These are phyloP conservation scores for Starmera dryadoides DNA, from an alignment of 805 yeast species.

Conservation along the genomic window DNA sequence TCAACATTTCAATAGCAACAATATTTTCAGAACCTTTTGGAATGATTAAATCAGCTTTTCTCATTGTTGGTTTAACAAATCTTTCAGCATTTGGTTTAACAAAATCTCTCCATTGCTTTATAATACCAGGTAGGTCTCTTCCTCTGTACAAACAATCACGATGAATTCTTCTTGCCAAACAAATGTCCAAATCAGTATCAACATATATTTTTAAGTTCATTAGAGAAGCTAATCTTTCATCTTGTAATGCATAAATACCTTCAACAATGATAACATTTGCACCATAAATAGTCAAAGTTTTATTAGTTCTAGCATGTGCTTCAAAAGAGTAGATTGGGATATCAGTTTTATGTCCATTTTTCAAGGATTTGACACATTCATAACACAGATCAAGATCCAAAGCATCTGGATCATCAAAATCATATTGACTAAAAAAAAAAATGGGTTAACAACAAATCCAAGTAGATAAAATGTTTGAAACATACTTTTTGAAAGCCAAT, in stretches of 20 bases:
- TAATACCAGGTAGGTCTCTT: slow-evolving; percentile 73
- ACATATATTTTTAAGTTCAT: slow-evolving; percentile 88
- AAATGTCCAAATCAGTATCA: slow-evolving; percentile 89
- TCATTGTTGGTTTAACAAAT: slow-evolving; percentile 68
- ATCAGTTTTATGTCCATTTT: slow-evolving; percentile 59
- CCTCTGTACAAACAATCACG: slow-evolving; percentile 86
- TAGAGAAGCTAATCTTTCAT: slow-evolving; percentile 56
- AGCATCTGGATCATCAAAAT: slow-evolving; percentile 84
- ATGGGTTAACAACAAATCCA: too few species aligned
- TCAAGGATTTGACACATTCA: slow-evolving; percentile 55
- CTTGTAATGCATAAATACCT: slow-evolving; percentile 81
- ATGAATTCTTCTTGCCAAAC: slow-evolving; percentile 80
- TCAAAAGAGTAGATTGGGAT: slow-evolving; percentile 69
- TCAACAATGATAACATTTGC: slow-evolving; percentile 91
- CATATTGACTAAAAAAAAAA: slow-evolving; percentile 62
- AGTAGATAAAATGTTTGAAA: too few species aligned
- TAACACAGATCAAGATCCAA: slow-evolving; percentile 70
- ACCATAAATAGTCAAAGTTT: slow-evolving; percentile 76
- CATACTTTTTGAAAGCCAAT: too few species aligned
- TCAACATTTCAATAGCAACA: slow-evolving; percentile 73
- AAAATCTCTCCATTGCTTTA: slow-evolving; percentile 83
- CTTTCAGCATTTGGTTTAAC: slow-evolving; percentile 90
- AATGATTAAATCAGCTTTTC: slow-evolving; percentile 77
- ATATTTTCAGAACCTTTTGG: slow-evolving; percentile 84
- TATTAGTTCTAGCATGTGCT: slow-evolving; percentile 49